Evolutionary conservation across 306 rosid genomes (phyloP).

Genomic region (Fagus sylvatica): DNA sequence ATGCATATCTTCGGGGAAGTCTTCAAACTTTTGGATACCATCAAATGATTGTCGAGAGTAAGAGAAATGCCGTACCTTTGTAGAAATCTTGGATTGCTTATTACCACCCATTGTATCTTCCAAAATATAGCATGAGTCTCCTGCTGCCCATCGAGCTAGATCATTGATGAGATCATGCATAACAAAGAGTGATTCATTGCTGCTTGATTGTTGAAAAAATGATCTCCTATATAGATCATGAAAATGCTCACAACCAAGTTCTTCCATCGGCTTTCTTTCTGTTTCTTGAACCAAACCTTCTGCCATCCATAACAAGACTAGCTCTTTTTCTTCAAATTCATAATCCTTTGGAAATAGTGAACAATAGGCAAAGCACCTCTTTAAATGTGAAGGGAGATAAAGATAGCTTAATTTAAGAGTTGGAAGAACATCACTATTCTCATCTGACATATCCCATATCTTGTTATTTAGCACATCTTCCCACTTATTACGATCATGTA

Average conservation of each 20-base stretch:
- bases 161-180: constrained; percentile 20
- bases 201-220: neutral
- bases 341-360: neutral
- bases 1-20: too few species aligned
- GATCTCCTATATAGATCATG: neutral
- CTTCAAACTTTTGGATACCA: too few species aligned
- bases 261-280: neutral
- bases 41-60: too few species aligned
- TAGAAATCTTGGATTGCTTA: neutral
- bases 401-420: neutral
- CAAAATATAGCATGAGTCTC: neutral
- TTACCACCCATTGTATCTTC: neutral
- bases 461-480: neutral
- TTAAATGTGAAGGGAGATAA: neutral
- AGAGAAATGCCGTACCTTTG: too few species aligned
- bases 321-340: neutral
- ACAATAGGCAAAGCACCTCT: constrained; percentile 9
- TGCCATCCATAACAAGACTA: neutral
- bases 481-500: neutral
- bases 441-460: neutral
- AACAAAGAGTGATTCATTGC: neutral
- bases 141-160: neutral
- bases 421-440: neutral
- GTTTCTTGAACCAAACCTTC: neutral
- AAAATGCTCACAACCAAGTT: neutral